Evolutionary conservation across 805 yeast genomes (phyloP), one percentile per base, ranked within the genome.

Genomic region (Cyberlindnera veronae): DNA sequence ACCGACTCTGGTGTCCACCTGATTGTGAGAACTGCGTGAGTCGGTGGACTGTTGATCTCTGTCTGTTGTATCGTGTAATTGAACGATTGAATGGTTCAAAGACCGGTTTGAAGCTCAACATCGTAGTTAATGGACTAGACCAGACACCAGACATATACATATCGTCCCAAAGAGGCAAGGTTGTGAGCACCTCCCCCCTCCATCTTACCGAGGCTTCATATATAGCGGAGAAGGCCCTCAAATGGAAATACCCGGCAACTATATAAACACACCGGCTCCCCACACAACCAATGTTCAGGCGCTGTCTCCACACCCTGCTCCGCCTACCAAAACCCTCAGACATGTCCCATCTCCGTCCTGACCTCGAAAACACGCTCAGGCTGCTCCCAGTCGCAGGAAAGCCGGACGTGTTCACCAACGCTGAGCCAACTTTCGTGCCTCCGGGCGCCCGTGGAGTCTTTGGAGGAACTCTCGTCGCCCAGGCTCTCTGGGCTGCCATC

Each of bases 1-100:
- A 78, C 90, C 14, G 95, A 83, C 55, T 83, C 95, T 51, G 99
- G 99, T 17, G 80, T 88, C 36, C 99, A 93, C 57, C 61, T 93
- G 47, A 80, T 93, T 55, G 84, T 84, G 64, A 74, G 99, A 60
- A 84, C 90, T 1, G 96, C 44, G 4, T 47, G 32, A 41, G n/a
- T 60, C 57, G 14, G 60, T 64, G 5, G n/a, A 26, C n/a, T 26
- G 29, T 6, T 26, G 12, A 12, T 22, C 8, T n/a, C n/a, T n/a
- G n/a, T n/a, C n/a, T n/a, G n/a, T n/a, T n/a, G n/a, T n/a, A n/a
- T n/a, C n/a, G n/a, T n/a, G n/a, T n/a, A n/a, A n/a, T n/a, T n/a
- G n/a, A n/a, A 22, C 26, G 26, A 22, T 9, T 22, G 26, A 22
- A n/a, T n/a, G n/a, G n/a, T n/a, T n/a, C n/a, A n/a, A n/a, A n/a